Evolutionary conservation across 2,329 filamentous ascomycete species (phyloP), one percentile per base, ranked within the genome.

Genomic region (Trichoderma citrinoviride): DNA sequence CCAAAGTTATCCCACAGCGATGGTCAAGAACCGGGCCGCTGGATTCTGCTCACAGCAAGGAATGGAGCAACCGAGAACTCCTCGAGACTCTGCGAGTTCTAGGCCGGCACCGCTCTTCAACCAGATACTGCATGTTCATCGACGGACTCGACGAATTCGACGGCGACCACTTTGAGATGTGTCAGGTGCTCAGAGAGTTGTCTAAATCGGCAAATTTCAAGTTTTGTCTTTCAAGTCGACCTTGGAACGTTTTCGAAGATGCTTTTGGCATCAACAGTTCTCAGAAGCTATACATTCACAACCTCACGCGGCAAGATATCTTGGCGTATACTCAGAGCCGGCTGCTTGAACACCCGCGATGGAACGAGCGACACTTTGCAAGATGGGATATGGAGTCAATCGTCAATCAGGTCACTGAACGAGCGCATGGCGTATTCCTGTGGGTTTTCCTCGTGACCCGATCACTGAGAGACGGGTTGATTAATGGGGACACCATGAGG

Each of bases 191-290:
- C 17, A 41, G 33, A 2, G 49, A 15, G 3, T 17, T 71, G 2
- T 19, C 67, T 1, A 44, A 23, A 1, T 55, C 37, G 2, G n/a
- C 44, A 1, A 41, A 68, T 47, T 61, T 74, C 61, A 77, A 77
- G 47, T 19, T 75, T 1, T 71, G 73, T n/a, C 60, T 75, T 1
- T 71, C 74, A 1, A 77, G 74, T 46, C 67, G 75, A 10, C 73
- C 73, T 0, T 72, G 71, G 67, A 19, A 46, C 5, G 69, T 63
- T 5, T 74, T 71, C 37, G 55, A 69, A 15, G 53, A 68, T 1
- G 61, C 58, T 0, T 72, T 72, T 46, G 44, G 47, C 0, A 8
- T 47, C 1, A 1, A 21, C 5, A 4, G 15, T 7, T 19, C 40
- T 19, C 15, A n/a, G 15, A 50, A 40, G 19, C 21, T 61, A 4